phyloP scores from a whole-genome alignment of 1,284 basidiomycete genomes.

The Cutaneotrichosporon sp. region DNA sequence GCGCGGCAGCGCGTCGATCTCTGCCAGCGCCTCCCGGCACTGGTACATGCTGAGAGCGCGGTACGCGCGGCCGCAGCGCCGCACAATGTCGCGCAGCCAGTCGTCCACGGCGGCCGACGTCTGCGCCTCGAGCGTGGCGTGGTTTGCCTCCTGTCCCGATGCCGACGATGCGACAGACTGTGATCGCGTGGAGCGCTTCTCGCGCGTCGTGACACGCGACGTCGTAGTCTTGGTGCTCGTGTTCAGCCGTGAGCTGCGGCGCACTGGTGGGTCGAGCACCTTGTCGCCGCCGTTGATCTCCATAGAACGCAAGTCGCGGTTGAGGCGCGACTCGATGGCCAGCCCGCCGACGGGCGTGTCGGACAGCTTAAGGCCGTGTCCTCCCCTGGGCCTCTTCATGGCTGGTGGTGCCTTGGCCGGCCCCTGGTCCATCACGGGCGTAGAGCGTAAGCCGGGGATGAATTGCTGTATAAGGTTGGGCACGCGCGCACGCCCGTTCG shows the following conservation, averaged over 20 bases:
- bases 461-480: conserved; percentile 40
- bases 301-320: conserved; percentile 34
- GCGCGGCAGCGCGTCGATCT: conserved; percentile 73
- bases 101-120: conserved; percentile 73
- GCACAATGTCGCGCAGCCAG: conserved; percentile 76
- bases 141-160: conserved; percentile 63
- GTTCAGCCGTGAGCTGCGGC: conserved; percentile 45
- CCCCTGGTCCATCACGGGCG: conserved; percentile 26
- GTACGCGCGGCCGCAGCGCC: conserved; percentile 75
- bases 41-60: conserved; percentile 73
- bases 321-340: conserved; percentile 23
- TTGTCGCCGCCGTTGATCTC: conserved; percentile 37
- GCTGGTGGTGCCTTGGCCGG: conserved; percentile 42
- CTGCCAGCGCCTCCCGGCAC: conserved; percentile 68
- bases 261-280: conserved; percentile 29
- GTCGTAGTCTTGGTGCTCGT: conserved; percentile 23
- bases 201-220: conserved; percentile 23
- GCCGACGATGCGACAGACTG: conserved; percentile 57
- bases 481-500: conserved; percentile 31
- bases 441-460: conserved; percentile 27
- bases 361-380: conserved; percentile 7
- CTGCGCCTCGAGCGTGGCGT: conserved; percentile 66
- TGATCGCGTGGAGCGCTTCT: conserved; percentile 36
- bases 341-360: conserved; percentile 17
- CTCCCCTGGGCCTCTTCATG: conserved; percentile 48